phyloP scores from a whole-genome alignment of 805 yeast genomes.

The Saccharomycodes ludwigii region DNA sequence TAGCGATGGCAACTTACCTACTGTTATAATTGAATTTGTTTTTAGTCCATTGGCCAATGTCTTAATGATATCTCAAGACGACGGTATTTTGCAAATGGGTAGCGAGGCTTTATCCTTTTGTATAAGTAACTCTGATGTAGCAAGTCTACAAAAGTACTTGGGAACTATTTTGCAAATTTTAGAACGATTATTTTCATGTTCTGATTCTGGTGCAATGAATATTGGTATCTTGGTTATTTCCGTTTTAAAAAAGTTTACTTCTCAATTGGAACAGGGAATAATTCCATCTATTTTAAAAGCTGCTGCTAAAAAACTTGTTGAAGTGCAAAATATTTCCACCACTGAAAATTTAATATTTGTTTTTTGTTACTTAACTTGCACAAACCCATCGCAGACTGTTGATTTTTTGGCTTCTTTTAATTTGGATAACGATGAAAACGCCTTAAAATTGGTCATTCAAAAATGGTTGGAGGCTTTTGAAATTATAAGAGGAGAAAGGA shows the following conservation, averaged over 20 bases:
- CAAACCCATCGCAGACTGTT: conserved; percentile 52
- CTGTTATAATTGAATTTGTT: conserved; percentile 12
- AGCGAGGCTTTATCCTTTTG: conserved; percentile 62
- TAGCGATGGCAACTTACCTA: conserved; percentile 16
- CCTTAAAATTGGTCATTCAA: conserved; percentile 47
- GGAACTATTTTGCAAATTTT: conserved; percentile 37
- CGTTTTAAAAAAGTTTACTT: conserved; percentile 40
- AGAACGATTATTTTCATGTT: conserved; percentile 50
- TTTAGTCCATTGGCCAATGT: conserved; percentile 18
- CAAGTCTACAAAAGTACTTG: conserved; percentile 9
- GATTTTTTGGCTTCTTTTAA: conserved; percentile 39
- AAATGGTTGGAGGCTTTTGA: conserved; percentile 82
- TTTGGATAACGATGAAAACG: conserved; percentile 23
- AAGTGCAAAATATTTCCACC: conserved; percentile 59
- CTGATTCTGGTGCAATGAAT: conserved; percentile 74
- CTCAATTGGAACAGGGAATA: conserved; percentile 24
- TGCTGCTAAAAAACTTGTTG: conserved; percentile 50
- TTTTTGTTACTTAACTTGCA: conserved; percentile 55
- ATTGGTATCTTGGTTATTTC: conserved; percentile 41
- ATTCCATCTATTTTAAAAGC: conserved; percentile 55
- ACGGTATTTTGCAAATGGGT: conserved; percentile 63
- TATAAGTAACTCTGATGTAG: conserved; percentile 28
- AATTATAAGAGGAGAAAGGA: conserved; percentile 64
- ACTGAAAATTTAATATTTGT: conserved; percentile 68
- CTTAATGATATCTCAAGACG: conserved; percentile 42